Percentiles rank a stretch among this genome's conserved stretches.
Conservation (phyloP, 139 green algal species). For the Spirogloea muscicola region DNA sequence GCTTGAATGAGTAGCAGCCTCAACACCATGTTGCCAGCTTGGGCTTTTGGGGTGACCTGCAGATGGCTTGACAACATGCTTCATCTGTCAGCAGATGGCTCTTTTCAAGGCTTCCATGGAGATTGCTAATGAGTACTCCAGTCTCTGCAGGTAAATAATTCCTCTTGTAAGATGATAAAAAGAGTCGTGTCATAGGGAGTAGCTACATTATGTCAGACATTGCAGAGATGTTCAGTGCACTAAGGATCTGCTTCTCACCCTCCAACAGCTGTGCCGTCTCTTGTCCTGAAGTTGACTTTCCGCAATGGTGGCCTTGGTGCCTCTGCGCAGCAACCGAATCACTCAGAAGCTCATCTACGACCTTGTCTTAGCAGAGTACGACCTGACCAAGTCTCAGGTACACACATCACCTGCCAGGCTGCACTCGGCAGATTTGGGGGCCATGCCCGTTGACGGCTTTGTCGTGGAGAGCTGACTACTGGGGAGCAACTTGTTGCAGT, state of each 20-base stretch:
- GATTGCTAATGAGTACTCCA: conserved; percentile 66
- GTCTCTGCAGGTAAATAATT: conserved; percentile 26
- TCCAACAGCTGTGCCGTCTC: not conserved
- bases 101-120: conserved; percentile 87
- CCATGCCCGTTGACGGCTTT: no score
- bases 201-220: not conserved
- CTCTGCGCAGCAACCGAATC: conserved; percentile 20
- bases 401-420: no score
- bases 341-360: conserved; percentile 35
- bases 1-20: not conserved
- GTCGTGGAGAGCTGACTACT: no score
- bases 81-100: conserved; percentile 74
- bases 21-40: not conserved
- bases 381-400: conserved; percentile 22
- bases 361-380: conserved; percentile 24
- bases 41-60: not conserved
- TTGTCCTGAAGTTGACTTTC: not conserved
- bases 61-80: not conserved
- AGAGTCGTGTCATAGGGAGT: not conserved
- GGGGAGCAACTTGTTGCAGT: no score
- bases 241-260: not conserved
- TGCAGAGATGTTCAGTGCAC: not conserved
- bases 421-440: no score
- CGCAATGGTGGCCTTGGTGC: not conserved
- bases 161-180: not conserved